Conservation (phyloP, 2,329 filamentous ascomycete species). For the Fusarium sp. region DNA sequence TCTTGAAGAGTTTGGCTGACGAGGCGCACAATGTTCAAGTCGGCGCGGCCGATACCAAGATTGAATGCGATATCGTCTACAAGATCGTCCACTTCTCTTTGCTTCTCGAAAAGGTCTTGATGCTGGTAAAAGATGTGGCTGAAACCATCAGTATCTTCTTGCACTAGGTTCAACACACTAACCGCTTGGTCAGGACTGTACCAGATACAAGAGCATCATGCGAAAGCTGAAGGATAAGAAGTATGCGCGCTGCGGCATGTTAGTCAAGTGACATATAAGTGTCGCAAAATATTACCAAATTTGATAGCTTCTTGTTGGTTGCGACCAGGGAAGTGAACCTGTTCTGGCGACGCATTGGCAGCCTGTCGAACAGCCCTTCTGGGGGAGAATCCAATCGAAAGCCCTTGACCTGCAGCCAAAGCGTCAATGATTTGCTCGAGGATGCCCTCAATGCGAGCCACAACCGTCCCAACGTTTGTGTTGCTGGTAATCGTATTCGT, state of each 20-base stretch:
- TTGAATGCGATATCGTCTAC: slow-evolving; percentile 81
- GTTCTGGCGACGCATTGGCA: slow-evolving; percentile 25
- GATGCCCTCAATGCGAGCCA: slow-evolving; percentile 54
- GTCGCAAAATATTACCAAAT: slow-evolving; percentile 58
- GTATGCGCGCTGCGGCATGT: slow-evolving; percentile 60
- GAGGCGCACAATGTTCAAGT: slow-evolving; percentile 75
- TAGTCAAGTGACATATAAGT: background rate
- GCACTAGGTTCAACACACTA: slow-evolving; percentile 14
- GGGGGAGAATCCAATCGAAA: slow-evolving; percentile 46
- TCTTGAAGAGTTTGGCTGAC: too few species aligned
- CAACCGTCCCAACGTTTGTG: slow-evolving; percentile 41
- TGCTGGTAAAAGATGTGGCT: slow-evolving; percentile 87
- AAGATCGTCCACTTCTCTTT: slow-evolving; percentile 75
- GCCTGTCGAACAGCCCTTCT: slow-evolving; percentile 33
- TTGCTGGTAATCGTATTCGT: slow-evolving; percentile 40
- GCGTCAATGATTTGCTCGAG: slow-evolving; percentile 49
- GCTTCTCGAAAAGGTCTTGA: slow-evolving; percentile 76
- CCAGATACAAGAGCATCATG: slow-evolving; percentile 69
- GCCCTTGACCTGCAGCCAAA: slow-evolving; percentile 42
- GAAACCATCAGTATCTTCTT: background rate
- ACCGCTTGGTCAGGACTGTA: slow-evolving; percentile 72
- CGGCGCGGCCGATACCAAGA: slow-evolving; percentile 70
- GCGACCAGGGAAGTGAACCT: slow-evolving; percentile 61
- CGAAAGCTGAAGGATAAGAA: slow-evolving; percentile 69
- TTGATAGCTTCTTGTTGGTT: slow-evolving; percentile 61